Evolutionary conservation across 2,329 filamentous ascomycete species (phyloP).

Genomic region (Rasamsonia emersonii): DNA sequence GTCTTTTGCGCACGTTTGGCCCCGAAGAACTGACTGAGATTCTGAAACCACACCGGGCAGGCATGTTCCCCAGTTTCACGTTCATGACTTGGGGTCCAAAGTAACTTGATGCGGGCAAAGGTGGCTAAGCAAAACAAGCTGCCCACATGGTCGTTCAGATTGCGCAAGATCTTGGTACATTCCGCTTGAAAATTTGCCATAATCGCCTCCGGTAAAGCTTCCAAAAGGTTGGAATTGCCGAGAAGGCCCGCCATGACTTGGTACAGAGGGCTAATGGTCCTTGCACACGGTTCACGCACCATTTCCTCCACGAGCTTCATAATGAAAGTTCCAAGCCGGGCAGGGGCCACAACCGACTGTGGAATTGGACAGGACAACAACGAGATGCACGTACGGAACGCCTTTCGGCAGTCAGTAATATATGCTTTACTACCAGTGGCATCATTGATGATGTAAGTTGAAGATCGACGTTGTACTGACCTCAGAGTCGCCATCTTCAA

Average conservation of each 20-base stretch:
- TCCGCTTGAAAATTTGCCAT: constrained; percentile 29
- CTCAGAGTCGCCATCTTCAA: constrained; percentile 19
- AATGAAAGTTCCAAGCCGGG: constrained; percentile 25
- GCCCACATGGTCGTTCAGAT: constrained; percentile 31
- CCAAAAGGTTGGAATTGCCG: constrained; percentile 17
- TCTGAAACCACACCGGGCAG: constrained; percentile 23
- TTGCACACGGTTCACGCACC: constrained; percentile 20
- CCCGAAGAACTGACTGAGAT: constrained; percentile 31
- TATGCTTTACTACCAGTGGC: too few species aligned
- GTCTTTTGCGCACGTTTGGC: constrained; percentile 31
- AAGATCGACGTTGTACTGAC: constrained; percentile 14
- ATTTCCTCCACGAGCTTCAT: constrained; percentile 21
- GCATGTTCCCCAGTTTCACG: constrained; percentile 12
- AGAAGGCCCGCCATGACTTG: constrained; percentile 22
- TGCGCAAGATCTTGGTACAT: constrained; percentile 29
- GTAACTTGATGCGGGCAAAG: constrained; percentile 26
- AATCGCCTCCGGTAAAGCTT: constrained; percentile 22
- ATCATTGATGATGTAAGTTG: not conserved
- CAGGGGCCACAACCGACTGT: constrained; percentile 19
- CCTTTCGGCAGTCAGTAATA: constrained; percentile 17
- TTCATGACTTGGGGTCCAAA: constrained; percentile 5
- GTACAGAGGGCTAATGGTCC: constrained; percentile 27
- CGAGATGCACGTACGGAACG: constrained; percentile 20
- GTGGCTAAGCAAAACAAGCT: constrained; percentile 35
- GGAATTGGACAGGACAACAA: constrained; percentile 29